Evolutionary conservation across 2,329 filamentous ascomycete species (phyloP).

Genomic region (Nakataea oryzae): DNA sequence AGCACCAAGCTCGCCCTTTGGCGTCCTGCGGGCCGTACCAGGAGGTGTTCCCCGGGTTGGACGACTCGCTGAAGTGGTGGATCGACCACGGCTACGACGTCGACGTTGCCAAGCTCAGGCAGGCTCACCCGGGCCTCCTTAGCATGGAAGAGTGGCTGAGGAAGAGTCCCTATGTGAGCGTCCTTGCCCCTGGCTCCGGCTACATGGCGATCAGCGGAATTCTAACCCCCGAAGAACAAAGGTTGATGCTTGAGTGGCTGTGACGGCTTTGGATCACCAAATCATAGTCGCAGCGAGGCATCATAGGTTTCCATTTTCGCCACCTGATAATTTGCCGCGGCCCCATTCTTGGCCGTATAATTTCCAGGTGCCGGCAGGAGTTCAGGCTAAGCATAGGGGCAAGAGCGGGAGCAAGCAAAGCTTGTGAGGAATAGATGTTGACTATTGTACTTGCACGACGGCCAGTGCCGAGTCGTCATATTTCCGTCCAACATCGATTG

Average conservation of each 20-base stretch:
- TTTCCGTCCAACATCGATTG: neutral
- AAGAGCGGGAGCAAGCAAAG: neutral
- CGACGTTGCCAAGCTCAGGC: too few relatives aligned
- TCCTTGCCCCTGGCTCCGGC: neutral
- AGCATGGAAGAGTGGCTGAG: neutral
- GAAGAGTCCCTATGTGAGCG: neutral
- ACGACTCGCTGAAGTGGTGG: too few relatives aligned
- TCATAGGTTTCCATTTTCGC: too few relatives aligned
- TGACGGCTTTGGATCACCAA: too few relatives aligned
- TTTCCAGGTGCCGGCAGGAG: neutral
- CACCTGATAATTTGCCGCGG: neutral
- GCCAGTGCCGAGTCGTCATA: too few relatives aligned
- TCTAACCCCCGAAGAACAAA: neutral
- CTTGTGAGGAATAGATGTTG: neutral
- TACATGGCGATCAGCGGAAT: too few relatives aligned
- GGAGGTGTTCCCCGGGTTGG: too few relatives aligned
- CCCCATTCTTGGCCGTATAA: neutral
- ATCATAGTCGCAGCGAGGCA: too few relatives aligned
- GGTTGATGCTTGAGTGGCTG: neutral
- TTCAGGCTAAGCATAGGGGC: neutral
- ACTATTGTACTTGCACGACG: neutral
- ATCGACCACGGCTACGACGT: too few relatives aligned
- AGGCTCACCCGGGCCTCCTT: neutral
- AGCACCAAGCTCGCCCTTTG: constrained; percentile 34
- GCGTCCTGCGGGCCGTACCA: too few relatives aligned